phyloP scores from a whole-genome alignment of 2,329 filamentous ascomycete species.

The Beauveria caledonica region DNA sequence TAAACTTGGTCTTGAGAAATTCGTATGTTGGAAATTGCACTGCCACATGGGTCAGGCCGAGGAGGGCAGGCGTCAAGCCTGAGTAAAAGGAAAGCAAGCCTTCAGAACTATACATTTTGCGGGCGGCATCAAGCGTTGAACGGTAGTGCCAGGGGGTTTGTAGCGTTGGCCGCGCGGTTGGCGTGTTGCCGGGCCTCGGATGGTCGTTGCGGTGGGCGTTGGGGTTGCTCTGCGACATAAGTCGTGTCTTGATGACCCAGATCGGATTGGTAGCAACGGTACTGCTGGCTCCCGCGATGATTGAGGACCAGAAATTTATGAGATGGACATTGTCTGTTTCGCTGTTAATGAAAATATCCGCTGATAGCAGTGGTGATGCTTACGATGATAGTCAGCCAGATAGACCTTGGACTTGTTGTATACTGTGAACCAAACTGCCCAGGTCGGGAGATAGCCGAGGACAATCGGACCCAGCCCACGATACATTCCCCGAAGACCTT shows the following conservation, averaged over 20 bases:
- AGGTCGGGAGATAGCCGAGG: slow-evolving; percentile 90
- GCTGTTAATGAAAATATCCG: slow-evolving; percentile 10
- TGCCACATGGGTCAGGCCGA: slow-evolving; percentile 89
- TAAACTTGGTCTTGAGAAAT: slow-evolving; percentile 83
- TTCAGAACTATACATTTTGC: slow-evolving; percentile 91
- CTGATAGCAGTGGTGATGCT: slow-evolving; percentile 2
- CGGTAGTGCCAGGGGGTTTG: slow-evolving; percentile 83
- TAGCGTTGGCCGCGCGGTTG: slow-evolving; percentile 45
- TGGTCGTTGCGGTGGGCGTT: slow-evolving; percentile 36
- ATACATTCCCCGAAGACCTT: slow-evolving; percentile 86
- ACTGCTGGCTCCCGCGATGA: slow-evolving; percentile 84
- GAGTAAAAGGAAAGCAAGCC: slow-evolving; percentile 91
- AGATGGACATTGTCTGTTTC: slow-evolving; percentile 62
- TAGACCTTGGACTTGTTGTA: slow-evolving; percentile 83
- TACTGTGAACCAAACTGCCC: slow-evolving; percentile 96
- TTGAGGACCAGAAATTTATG: slow-evolving; percentile 80
- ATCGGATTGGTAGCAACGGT: slow-evolving; percentile 95
- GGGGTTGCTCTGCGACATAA: slow-evolving; percentile 81
- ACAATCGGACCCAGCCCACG: slow-evolving; percentile 90
- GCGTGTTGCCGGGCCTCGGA: slow-evolving; percentile 43
- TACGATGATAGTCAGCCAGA: slow-evolving; percentile 60
- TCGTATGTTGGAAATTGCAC: slow-evolving; percentile 97
- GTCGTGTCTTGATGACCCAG: slow-evolving; percentile 96
- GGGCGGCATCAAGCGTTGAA: slow-evolving; percentile 81
- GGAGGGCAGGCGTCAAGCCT: slow-evolving; percentile 80